A percentile compares a stretch with the other conserved stretches of the same genome.
phyloP scores from a whole-genome alignment of 2,329 filamentous ascomycete genomes.

The Dothistroma septosporum region DNA sequence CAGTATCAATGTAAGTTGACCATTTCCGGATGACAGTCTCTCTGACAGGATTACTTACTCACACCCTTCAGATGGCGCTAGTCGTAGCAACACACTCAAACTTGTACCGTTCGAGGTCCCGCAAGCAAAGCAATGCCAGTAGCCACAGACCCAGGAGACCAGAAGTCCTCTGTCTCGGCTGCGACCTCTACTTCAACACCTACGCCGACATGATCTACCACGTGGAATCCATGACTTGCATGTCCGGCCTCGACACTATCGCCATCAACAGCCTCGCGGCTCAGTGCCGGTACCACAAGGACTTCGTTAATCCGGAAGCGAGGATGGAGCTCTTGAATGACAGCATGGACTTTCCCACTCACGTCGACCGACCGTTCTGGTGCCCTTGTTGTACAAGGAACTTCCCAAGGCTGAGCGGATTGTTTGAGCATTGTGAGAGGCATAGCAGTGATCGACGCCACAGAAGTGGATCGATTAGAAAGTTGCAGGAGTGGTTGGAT shows the following conservation, averaged over 20 bases:
- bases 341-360: not conserved
- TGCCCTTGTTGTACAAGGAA: not conserved
- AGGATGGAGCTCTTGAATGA: not conserved
- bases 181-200: conserved; percentile 9
- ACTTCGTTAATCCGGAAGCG: conserved; percentile 2
- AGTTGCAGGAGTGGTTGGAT: conserved; percentile 2
- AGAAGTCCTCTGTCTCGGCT: conserved; percentile 1
- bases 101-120: not conserved
- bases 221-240: conserved; percentile 11
- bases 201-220: conserved; percentile 19
- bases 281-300: conserved; percentile 15
- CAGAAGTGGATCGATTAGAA: not conserved
- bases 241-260: conserved; percentile 6
- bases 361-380: conserved; percentile 3
- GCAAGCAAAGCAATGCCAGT: not conserved
- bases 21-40: not conserved
- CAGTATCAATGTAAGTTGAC: not conserved
- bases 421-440: conserved; percentile 5
- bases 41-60: not conserved
- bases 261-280: conserved; percentile 13
- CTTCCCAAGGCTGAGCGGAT: not conserved
- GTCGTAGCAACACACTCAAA: not conserved
- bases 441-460: not conserved
- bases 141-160: not conserved
- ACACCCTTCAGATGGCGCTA: not conserved